Evolutionary conservation across 306 rosid genomes (phyloP).

Genomic region (Ormosia emarginata): DNA sequence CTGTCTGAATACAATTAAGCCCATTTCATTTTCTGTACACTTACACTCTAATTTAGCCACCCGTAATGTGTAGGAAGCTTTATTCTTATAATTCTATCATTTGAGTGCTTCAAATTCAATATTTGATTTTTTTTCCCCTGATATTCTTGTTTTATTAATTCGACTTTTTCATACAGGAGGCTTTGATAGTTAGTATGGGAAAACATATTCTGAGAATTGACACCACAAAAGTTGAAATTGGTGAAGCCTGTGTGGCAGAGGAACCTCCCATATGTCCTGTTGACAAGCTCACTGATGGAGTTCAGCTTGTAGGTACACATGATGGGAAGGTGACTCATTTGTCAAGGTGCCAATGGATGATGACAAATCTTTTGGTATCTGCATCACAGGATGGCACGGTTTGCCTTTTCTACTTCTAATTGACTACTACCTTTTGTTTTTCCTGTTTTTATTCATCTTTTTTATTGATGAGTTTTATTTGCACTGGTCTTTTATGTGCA

Average conservation of each 20-base stretch:
- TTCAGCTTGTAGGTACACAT: constrained; percentile 90
- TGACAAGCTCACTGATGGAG: constrained; percentile 88
- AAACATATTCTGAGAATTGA: constrained; percentile 81
- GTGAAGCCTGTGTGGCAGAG: constrained; percentile 69
- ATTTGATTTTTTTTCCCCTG: neutral
- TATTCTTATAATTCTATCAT: no score
- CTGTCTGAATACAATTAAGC: no score
- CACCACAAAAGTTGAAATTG: constrained; percentile 82
- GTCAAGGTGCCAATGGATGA: constrained; percentile 97
- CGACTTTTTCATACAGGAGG: constrained; percentile 57
- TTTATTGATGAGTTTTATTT: neutral
- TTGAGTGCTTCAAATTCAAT: no score
- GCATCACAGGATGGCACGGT: constrained; percentile 98
- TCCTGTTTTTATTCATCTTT: neutral
- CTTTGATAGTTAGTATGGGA: constrained; percentile 91
- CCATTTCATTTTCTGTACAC: no score
- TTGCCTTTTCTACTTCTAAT: constrained; percentile 26
- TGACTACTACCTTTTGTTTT: neutral
- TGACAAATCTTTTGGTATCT: constrained; percentile 93
- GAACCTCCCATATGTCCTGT: constrained; percentile 74
- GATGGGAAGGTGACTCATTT: constrained; percentile 93
- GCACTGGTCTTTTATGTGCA: neutral
- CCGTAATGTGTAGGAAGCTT: no score
- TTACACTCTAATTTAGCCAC: no score
- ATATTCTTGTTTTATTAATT: constrained; percentile 24